Conservation (phyloP, 2,329 filamentous ascomycete species). For the Alternaria consortialis region DNA sequence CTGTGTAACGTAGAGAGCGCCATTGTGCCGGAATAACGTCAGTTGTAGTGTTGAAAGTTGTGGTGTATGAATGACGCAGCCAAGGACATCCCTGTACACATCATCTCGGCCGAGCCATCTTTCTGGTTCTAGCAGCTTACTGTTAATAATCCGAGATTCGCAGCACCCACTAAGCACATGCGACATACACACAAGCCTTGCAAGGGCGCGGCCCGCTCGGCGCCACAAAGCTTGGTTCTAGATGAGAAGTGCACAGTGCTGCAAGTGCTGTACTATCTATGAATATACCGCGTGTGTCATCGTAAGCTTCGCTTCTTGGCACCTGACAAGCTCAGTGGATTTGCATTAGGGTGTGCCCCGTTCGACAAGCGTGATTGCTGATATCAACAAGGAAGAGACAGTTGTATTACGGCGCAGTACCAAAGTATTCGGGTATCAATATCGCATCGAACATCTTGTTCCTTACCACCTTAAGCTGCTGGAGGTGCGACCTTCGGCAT, state of each 20-base stretch:
- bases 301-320: too few species aligned
- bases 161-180: not conserved
- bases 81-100: not conserved
- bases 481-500: slow-evolving; percentile 23
- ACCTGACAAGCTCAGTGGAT: not conserved
- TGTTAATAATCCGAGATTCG: not conserved
- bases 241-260: not conserved
- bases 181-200: not conserved
- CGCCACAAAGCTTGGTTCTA: not conserved
- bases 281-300: not conserved
- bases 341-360: not conserved
- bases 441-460: not conserved
- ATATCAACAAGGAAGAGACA: not conserved
- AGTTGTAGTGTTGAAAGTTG: not conserved
- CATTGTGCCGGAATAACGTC: not conserved
- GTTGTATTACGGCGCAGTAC: not conserved
- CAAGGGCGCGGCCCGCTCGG: not conserved
- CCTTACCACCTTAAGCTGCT: not conserved
- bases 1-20: not conserved
- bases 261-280: not conserved
- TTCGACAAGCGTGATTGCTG: not conserved
- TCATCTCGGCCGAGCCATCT: slow-evolving; percentile 8
- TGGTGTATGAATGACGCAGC: slow-evolving; percentile 6
- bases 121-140: not conserved
- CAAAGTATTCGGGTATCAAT: slow-evolving; percentile 15